A percentile compares a stretch with the other conserved stretches of the same genome.
phyloP scores from a whole-genome alignment of 345 rosid genomes.

The Kernera saxatilis region DNA sequence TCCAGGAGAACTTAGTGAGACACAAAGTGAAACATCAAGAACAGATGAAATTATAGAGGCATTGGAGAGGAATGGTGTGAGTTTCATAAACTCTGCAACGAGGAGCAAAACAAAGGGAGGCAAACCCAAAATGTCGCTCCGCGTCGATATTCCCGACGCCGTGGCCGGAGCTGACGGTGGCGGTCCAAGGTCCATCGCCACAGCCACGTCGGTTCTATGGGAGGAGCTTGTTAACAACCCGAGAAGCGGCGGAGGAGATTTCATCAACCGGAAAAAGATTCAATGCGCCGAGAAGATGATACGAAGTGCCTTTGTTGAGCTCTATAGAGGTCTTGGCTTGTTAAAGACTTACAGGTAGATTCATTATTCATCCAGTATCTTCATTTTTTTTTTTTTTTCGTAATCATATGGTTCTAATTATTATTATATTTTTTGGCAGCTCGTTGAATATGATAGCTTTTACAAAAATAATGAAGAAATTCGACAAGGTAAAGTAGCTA shows the following conservation, averaged over 20 bases:
- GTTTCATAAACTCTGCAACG: conserved; percentile 55
- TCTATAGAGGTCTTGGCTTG: conserved; percentile 72
- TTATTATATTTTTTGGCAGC: conserved; percentile 38
- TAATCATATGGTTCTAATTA: conserved; percentile 10
- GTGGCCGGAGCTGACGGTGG: conserved; percentile 37
- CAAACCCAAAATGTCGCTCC: conserved; percentile 67
- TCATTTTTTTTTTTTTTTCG: not conserved
- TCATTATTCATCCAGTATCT: not conserved
- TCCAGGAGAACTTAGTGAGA: conserved; percentile 34
- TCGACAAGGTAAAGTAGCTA: conserved; percentile 69
- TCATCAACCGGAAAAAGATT: conserved; percentile 63
- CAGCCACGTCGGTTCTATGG: conserved; percentile 67
- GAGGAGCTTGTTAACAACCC: conserved; percentile 89
- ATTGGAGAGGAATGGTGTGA: conserved; percentile 71
- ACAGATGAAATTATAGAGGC: conserved; percentile 69
- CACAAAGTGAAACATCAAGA: conserved; percentile 34
- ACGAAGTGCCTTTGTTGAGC: conserved; percentile 82
- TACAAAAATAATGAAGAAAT: conserved; percentile 85
- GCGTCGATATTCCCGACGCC: conserved; percentile 68
- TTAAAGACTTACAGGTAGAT: conserved; percentile 71
- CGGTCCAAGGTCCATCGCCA: conserved; percentile 53
- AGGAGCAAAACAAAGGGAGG: conserved; percentile 66
- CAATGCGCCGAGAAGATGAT: conserved; percentile 89
- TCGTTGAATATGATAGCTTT: conserved; percentile 85
- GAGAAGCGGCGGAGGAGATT: conserved; percentile 42